Evolutionary conservation across 257 asterid genomes (phyloP), one percentile per base, ranked within the genome.

Genomic region (Ballota nigra): DNA sequence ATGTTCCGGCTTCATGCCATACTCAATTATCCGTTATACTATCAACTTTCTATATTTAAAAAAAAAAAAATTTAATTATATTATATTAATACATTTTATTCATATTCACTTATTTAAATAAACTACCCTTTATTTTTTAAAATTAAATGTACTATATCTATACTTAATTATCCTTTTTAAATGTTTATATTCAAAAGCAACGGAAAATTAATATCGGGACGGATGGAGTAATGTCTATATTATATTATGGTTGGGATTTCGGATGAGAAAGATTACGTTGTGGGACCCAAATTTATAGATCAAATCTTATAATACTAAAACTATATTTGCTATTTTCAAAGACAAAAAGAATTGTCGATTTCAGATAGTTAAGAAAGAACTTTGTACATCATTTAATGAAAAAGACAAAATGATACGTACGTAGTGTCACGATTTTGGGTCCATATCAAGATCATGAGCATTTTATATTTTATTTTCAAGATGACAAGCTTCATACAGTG

Each of bases 321-420:
- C 49, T 15, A 59, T 68, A 63, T 31, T 64, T 70, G 51, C 65
- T 57, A 41, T n/a, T 57, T 57, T 58, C 75, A 70, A 70, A 73
- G 83, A 78, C 79, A 74, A 69, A 57, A 26, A 59, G 83, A 79
- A 79, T 79, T 70, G 79, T 70, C 77, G 55, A 62, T 65, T 79
- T 74, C 77, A 49, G 71, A 74, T 69, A 60, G 79, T 69, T 75
- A 69, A 69, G 78, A 63, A 68, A 57, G 70, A 63, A 63, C 77
- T 69, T 79, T 49, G 76, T 72, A 66, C 72, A 76, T 80, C 77
- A 78, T 73, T 78, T 60, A 74, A 70, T 65, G 76, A 68, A 28
- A 13, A 29, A 19, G 56, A 67, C 31, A 65, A 51, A 72, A 49
- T n/a, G 18, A 36, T 55, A 67, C 55, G 64, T 43, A 33, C 36